These are phyloP conservation scores for Anacardium occidentale DNA, from an alignment of 345 rosid species.

Conservation along the genomic window DNA sequence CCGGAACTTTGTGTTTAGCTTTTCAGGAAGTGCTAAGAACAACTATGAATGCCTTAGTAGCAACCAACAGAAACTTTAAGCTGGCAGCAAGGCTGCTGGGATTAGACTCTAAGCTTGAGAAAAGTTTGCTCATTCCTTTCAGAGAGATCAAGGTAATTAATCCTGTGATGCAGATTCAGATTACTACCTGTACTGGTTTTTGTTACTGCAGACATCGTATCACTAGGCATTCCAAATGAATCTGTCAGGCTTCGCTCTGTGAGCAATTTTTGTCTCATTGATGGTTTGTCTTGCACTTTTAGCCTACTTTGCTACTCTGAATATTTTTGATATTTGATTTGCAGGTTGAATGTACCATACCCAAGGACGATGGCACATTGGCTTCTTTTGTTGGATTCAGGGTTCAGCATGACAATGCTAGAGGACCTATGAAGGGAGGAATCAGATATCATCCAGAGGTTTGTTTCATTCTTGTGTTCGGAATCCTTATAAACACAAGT, in stretches of 20 bases:
- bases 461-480: conserved; percentile 10
- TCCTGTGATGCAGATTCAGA: neutral
- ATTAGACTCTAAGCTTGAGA: conserved; percentile 95
- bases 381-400: conserved; percentile 91
- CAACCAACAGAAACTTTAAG: conserved; percentile 95
- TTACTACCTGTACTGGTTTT: neutral
- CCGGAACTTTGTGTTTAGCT: conserved; percentile 9
- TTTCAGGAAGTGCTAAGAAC: conserved; percentile 22
- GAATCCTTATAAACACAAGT: neutral
- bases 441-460: conserved; percentile 99
- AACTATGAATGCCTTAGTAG: conserved; percentile 90
- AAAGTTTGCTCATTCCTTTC: conserved; percentile 88
- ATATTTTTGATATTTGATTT: conserved; percentile 5
- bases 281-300: neutral
- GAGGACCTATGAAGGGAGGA: conserved; percentile 99
- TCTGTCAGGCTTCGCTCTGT: conserved; percentile 5
- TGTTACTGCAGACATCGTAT: neutral
- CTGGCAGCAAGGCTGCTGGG: conserved; percentile 87
- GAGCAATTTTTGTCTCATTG: too few species aligned
- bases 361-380: conserved; percentile 86
- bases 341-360: conserved; percentile 95
- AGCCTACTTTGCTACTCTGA: conserved; percentile 2
- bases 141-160: conserved; percentile 84
- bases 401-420: conserved; percentile 94
- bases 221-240: neutral